phyloP scores from a whole-genome alignment of 768 basidiomycete species.

The Suillus variegatus region DNA sequence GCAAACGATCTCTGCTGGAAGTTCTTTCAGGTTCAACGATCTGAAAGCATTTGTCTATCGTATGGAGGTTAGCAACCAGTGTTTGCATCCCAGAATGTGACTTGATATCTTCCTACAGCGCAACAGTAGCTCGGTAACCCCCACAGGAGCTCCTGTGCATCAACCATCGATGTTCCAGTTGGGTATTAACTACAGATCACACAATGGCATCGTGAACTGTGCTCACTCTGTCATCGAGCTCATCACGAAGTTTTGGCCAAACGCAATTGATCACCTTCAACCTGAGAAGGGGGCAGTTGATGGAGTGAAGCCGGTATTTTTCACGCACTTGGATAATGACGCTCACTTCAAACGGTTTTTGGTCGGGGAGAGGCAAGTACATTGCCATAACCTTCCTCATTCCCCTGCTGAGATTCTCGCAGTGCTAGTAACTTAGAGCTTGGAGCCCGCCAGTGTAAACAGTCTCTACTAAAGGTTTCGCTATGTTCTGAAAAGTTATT shows the following conservation, averaged over 20 bases:
- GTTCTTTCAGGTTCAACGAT: conserved; percentile 71
- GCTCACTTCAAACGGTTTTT: conserved; percentile 56
- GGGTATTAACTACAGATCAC: conserved; percentile 66
- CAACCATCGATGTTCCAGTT: conserved; percentile 54
- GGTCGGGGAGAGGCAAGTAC: conserved; percentile 45
- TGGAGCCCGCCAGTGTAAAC: conserved; percentile 63
- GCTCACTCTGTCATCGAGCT: conserved; percentile 67
- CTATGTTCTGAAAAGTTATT: background rate
- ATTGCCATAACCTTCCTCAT: background rate
- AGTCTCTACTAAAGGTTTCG: background rate
- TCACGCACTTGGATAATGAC: conserved; percentile 46
- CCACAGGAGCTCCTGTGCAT: conserved; percentile 16
- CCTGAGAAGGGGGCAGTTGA: conserved; percentile 56
- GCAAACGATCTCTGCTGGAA: conserved; percentile 73
- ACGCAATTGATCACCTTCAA: conserved; percentile 59
- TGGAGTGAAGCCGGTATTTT: conserved; percentile 60
- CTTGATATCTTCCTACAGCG: conserved; percentile 15
- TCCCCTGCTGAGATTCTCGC: conserved; percentile 13
- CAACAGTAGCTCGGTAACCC: conserved; percentile 14
- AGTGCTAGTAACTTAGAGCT: conserved; percentile 55
- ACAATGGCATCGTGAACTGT: conserved; percentile 70
- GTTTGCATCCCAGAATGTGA: background rate
- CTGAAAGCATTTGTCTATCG: conserved; percentile 67
- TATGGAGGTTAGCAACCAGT: conserved; percentile 48
- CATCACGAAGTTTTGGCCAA: conserved; percentile 60